Conservation (phyloP, 345 rosid species). For the Carallia brachiata region DNA sequence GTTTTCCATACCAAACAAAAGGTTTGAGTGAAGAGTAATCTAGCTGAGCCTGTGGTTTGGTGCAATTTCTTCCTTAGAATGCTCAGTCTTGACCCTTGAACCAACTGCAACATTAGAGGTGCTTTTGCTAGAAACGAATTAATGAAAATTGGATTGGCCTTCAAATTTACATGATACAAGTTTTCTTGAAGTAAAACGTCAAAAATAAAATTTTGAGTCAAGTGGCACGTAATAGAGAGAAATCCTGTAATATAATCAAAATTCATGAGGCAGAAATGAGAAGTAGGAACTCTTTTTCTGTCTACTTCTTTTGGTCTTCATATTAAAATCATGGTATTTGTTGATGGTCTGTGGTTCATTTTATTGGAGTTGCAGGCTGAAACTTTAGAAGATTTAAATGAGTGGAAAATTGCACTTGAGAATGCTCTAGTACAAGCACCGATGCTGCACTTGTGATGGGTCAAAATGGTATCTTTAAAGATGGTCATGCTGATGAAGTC, state of each 20-base stretch:
- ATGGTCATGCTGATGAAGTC: constrained; percentile 56
- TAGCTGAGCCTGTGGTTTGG: not conserved
- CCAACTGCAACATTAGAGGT: not conserved
- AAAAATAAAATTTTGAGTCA: not conserved
- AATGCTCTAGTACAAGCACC: constrained; percentile 93
- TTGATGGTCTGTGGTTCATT: not conserved
- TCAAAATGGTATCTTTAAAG: constrained; percentile 74
- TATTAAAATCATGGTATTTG: not conserved
- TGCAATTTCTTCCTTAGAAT: not conserved
- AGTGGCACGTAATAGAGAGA: not conserved
- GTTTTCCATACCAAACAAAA: not conserved
- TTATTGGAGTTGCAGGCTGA: constrained; percentile 61
- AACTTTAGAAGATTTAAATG: constrained; percentile 77
- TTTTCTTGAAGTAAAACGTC: not conserved
- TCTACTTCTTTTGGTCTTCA: not conserved
- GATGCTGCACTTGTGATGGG: constrained; percentile 65
- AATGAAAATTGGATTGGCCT: not conserved
- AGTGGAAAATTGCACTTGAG: constrained; percentile 92
- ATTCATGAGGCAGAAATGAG: not conserved
- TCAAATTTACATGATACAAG: not conserved
- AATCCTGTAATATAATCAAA: not conserved
- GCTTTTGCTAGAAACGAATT: not conserved
- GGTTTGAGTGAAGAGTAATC: too few relatives aligned
- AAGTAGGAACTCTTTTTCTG: not conserved
- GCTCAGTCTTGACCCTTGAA: not conserved